A percentile compares a stretch with the other conserved stretches of the same genome.
Conservation (phyloP, 805 yeast genomes). For the Dipodascus albidus region DNA sequence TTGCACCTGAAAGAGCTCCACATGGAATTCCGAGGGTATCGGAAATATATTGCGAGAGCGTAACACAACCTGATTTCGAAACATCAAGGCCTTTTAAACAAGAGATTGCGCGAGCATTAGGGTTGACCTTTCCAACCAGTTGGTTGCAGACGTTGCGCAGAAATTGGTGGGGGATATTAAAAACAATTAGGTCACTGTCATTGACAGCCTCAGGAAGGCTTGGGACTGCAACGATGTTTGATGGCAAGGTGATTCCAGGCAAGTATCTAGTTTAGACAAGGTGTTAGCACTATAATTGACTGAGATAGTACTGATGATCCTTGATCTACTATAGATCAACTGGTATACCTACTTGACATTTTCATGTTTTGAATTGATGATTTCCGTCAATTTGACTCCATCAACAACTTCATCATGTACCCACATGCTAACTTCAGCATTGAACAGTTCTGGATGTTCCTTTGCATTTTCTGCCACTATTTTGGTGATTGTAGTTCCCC, state of each 20-base stretch:
- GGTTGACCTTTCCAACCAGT: slow-evolving; percentile 63
- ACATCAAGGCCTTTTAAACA: slow-evolving; percentile 95
- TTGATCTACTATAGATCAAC: too few species aligned
- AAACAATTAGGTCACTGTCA: slow-evolving; percentile 77
- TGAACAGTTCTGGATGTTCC: slow-evolving; percentile 61
- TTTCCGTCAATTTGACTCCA: slow-evolving; percentile 76
- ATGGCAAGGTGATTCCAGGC: slow-evolving; percentile 79
- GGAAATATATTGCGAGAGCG: slow-evolving; percentile 68
- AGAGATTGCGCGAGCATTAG: slow-evolving; percentile 75
- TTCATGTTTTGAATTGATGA: slow-evolving; percentile 83
- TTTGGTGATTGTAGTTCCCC: slow-evolving; percentile 94
- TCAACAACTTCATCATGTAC: slow-evolving; percentile 74
- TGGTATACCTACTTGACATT: slow-evolving; percentile 50
- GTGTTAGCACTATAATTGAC: too few species aligned
- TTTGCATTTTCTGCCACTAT: slow-evolving; percentile 82
- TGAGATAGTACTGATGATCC: too few species aligned
- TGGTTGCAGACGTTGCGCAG: slow-evolving; percentile 65
- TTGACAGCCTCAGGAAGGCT: slow-evolving; percentile 62
- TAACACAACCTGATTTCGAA: slow-evolving; percentile 69
- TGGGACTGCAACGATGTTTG: slow-evolving; percentile 78
- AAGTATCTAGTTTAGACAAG: slow-evolving; percentile 30
- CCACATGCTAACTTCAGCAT: slow-evolving; percentile 84
- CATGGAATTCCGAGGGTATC: slow-evolving; percentile 77
- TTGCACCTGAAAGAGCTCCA: slow-evolving; percentile 96
- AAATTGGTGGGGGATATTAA: slow-evolving; percentile 97